Percentiles rank a stretch among this genome's conserved stretches.
phyloP scores from a whole-genome alignment of 148 eudicot genomes.

The Rhododendron griersonianum region DNA sequence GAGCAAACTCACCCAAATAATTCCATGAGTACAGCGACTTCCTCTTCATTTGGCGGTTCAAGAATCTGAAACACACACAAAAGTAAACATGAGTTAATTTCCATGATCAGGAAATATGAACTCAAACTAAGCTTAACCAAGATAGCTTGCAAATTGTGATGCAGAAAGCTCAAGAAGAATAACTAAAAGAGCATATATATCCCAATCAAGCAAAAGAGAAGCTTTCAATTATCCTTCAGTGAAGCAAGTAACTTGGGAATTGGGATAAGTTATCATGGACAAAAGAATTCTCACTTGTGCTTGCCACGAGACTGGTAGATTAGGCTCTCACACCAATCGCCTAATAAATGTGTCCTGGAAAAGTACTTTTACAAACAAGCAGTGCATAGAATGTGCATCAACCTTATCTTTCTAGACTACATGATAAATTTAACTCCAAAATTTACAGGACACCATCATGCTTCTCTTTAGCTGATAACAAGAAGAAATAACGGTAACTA shows the following conservation, averaged over 20 bases:
- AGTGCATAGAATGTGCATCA: background rate
- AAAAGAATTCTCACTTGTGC: background rate
- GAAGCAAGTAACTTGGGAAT: background rate
- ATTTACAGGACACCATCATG: background rate
- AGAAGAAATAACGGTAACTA: background rate
- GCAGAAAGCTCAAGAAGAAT: background rate
- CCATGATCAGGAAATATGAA: slow-evolving; percentile 3
- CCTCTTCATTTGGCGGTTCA: slow-evolving; percentile 86
- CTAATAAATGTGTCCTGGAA: background rate
- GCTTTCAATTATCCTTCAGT: background rate
- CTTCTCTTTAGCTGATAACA: slow-evolving; percentile 3
- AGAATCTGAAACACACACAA: slow-evolving; percentile 66
- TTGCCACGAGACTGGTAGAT: background rate
- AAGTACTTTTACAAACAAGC: background rate
- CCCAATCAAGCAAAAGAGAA: background rate
- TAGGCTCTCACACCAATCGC: background rate
- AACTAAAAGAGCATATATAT: background rate
- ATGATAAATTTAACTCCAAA: background rate
- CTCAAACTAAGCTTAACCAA: background rate
- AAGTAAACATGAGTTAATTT: slow-evolving; percentile 9
- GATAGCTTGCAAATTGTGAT: background rate
- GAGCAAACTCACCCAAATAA: slow-evolving; percentile 63
- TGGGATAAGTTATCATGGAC: background rate
- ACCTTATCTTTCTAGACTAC: background rate
- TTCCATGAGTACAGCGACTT: slow-evolving; percentile 76